Evolutionary conservation across 768 basidiomycete species (phyloP).

Genomic region (Agrocybe chaxingu): DNA sequence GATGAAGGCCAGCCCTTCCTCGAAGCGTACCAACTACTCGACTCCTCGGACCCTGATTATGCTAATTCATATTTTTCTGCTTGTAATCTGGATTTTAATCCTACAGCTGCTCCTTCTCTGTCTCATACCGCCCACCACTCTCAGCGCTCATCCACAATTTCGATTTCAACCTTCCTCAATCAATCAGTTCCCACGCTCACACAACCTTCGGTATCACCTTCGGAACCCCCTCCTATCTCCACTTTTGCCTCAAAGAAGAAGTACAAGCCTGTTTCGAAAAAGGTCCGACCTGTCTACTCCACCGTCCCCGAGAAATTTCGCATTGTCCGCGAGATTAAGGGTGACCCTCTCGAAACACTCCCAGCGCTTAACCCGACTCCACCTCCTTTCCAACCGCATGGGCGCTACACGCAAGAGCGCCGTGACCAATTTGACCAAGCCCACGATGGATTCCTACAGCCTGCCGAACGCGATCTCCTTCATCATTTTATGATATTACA

Average conservation of each 20-base stretch:
- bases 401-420: slow-evolving; percentile 18
- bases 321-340: slow-evolving; percentile 4
- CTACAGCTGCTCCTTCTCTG: too few relatives aligned
- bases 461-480: slow-evolving; percentile 25
- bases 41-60: neutral
- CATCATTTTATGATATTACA: slow-evolving; percentile 28
- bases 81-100: neutral
- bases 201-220: too few relatives aligned
- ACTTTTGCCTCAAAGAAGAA: neutral
- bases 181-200: too few relatives aligned
- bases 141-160: too few relatives aligned
- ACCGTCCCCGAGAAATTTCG: slow-evolving; percentile 4
- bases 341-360: slow-evolving; percentile 6
- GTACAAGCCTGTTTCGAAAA: slow-evolving; percentile 10
- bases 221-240: neutral
- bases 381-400: slow-evolving; percentile 6
- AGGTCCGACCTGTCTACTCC: slow-evolving; percentile 1
- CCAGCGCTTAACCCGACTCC: slow-evolving; percentile 6
- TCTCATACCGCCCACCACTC: too few relatives aligned
- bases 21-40: neutral
- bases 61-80: slow-evolving; percentile 1
- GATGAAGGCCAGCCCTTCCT: neutral
- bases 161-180: too few relatives aligned
- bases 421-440: slow-evolving; percentile 4
- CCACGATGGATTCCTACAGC: slow-evolving; percentile 24